Evolutionary conservation across 768 basidiomycete species (phyloP).

Genomic region (Tulasnella sp.): DNA sequence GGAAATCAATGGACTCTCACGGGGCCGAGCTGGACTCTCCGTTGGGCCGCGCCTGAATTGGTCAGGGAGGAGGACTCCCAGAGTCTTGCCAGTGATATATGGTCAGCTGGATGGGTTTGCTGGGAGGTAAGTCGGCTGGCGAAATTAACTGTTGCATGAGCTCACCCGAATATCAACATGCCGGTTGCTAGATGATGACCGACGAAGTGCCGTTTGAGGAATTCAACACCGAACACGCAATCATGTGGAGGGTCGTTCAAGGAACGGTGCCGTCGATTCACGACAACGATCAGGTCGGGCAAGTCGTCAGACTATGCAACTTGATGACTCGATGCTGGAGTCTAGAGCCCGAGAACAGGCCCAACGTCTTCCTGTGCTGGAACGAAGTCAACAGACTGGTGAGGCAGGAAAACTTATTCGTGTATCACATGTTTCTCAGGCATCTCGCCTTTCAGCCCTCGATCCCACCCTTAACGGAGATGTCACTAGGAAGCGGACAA

Average conservation of each 20-base stretch:
- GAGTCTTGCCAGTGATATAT: neutral
- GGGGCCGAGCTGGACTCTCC: neutral
- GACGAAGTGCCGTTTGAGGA: neutral
- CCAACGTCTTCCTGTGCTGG: neutral
- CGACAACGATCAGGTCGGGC: neutral
- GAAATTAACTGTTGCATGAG: neutral
- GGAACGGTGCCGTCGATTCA: neutral
- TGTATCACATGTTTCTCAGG: neutral
- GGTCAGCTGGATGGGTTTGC: neutral
- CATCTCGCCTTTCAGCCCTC: neutral
- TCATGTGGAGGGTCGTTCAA: neutral
- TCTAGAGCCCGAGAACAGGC: neutral
- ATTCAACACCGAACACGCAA: neutral
- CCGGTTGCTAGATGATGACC: neutral
- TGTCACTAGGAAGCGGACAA: too few relatives aligned
- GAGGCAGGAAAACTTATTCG: neutral
- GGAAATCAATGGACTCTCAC: neutral
- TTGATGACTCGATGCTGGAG: neutral
- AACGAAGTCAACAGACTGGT: neutral
- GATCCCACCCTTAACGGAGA: neutral
- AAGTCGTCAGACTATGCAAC: neutral
- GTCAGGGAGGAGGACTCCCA: neutral
- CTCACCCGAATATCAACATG: neutral
- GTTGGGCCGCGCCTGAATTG: neutral
- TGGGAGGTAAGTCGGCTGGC: neutral